Evolutionary conservation across 108 stramenopile genomes (phyloP).

Genomic region (Seminavis robusta): DNA sequence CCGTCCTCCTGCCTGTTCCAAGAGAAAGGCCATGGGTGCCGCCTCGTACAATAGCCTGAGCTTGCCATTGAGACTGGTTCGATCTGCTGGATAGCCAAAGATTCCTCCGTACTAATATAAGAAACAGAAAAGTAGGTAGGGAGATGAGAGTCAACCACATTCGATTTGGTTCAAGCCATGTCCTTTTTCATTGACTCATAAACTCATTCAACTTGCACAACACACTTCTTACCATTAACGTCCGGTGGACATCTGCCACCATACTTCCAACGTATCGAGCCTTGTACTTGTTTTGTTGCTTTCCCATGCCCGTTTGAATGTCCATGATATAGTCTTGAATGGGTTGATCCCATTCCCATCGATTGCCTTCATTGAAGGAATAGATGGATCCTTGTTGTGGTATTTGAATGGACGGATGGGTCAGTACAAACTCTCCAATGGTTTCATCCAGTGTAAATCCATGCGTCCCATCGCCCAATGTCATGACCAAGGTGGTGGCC

Average conservation of each 20-base stretch:
- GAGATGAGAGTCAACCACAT: no score
- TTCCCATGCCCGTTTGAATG: slow-evolving; percentile 17
- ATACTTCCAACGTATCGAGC: slow-evolving; percentile 91
- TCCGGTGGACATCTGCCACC: slow-evolving; percentile 95
- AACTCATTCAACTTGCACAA: no score
- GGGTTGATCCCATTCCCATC: slow-evolving; percentile 63
- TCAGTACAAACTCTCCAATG: slow-evolving; percentile 89
- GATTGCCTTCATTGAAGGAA: slow-evolving; percentile 91
- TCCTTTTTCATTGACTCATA: no score
- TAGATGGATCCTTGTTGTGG: slow-evolving; percentile 79
- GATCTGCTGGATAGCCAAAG: slow-evolving; percentile 88
- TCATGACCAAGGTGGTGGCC: slow-evolving; percentile 88
- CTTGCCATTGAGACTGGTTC: slow-evolving; percentile 63
- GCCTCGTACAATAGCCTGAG: slow-evolving; percentile 68
- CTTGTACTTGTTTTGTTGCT: no score
- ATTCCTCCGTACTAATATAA: slow-evolving; percentile 92
- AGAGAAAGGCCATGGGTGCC: slow-evolving; percentile 87
- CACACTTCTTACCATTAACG: no score
- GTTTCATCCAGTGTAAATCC: slow-evolving; percentile 91
- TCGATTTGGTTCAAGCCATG: no score
- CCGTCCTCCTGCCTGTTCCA: slow-evolving; percentile 89
- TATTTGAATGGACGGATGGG: slow-evolving; percentile 71
- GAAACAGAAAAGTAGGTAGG: no score
- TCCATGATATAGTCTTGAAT: slow-evolving; percentile 12
- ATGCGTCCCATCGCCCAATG: slow-evolving; percentile 70